Conservation (phyloP, 768 basidiomycete species). For the Macrolepiota albuminosa region DNA sequence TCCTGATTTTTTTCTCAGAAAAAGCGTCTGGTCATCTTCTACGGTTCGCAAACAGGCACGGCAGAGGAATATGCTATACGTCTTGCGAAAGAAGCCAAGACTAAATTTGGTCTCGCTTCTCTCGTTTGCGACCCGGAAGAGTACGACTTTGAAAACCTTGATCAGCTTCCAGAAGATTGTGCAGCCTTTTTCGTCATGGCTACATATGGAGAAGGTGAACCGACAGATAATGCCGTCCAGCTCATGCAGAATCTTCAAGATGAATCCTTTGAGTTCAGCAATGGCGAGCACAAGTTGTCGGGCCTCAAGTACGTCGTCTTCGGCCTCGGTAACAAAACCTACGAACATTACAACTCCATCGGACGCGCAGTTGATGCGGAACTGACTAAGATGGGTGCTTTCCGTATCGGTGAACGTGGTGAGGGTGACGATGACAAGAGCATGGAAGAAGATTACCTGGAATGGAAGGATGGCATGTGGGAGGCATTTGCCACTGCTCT, state of each 20-base stretch:
- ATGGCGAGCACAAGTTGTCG: constrained; percentile 67
- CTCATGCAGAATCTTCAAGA: constrained; percentile 92
- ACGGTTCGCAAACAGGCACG: constrained; percentile 97
- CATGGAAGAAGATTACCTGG: constrained; percentile 99
- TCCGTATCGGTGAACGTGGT: constrained; percentile 82
- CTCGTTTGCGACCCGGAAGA: constrained; percentile 98
- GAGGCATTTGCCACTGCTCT: constrained; percentile 77
- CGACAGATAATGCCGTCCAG: constrained; percentile 94
- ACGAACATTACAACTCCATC: constrained; percentile 95
- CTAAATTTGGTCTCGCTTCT: constrained; percentile 91
- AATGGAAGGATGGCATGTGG: constrained; percentile 99
- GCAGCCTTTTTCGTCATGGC: constrained; percentile 95
- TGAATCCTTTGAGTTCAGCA: constrained; percentile 81
- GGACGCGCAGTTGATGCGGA: constrained; percentile 71
- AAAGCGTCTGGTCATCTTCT: constrained; percentile 96
- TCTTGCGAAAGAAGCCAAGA: constrained; percentile 96
- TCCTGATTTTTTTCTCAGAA: constrained; percentile 48
- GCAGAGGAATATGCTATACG: constrained; percentile 98
- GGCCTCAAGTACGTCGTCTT: constrained; percentile 95
- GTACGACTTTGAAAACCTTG: constrained; percentile 96
- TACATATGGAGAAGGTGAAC: constrained; percentile 98
- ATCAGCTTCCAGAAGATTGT: constrained; percentile 81
- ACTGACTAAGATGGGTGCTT: constrained; percentile 75
- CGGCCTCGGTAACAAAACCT: constrained; percentile 87
- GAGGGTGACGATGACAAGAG: constrained; percentile 99